Conservation (phyloP, 2,329 filamentous ascomycete genomes). For the Alternaria postmessia region DNA sequence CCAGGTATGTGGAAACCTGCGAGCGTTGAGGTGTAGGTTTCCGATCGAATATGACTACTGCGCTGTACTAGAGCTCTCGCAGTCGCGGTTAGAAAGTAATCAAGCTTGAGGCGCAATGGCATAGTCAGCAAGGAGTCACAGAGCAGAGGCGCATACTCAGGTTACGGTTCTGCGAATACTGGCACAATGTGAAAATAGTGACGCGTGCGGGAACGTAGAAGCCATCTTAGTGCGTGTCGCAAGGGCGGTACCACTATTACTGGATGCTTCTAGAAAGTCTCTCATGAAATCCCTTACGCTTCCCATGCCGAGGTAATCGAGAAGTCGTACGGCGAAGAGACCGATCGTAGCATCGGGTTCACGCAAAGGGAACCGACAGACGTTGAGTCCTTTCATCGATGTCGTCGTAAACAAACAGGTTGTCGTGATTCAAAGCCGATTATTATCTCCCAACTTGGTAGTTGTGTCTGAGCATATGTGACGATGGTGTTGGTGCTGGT, state of each 20-base stretch:
- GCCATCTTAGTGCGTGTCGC: neutral
- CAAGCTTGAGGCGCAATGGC: no score
- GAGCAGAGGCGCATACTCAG: neutral
- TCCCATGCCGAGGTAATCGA: no score
- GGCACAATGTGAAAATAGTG: neutral
- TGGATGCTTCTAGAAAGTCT: neutral
- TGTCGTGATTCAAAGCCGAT: neutral
- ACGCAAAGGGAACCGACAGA: neutral
- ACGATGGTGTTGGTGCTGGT: neutral
- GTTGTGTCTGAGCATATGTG: neutral
- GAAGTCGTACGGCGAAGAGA: no score
- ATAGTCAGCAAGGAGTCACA: neutral
- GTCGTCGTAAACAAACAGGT: neutral
- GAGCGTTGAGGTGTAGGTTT: neutral
- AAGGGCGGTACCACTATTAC: neutral
- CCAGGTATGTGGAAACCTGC: neutral
- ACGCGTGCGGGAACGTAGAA: neutral
- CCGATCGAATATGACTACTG: neutral
- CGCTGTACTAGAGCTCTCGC: fast-evolving
- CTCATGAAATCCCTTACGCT: neutral
- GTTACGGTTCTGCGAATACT: no score
- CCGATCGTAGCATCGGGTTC: neutral
- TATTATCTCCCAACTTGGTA: neutral
- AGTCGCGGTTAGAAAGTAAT: neutral
- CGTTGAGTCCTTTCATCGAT: neutral